A percentile compares a stretch with the other conserved stretches of the same genome.
Evolutionary conservation across 2,329 filamentous ascomycete genomes (phyloP).

Genomic region (Neopestalotiopsis sp.): DNA sequence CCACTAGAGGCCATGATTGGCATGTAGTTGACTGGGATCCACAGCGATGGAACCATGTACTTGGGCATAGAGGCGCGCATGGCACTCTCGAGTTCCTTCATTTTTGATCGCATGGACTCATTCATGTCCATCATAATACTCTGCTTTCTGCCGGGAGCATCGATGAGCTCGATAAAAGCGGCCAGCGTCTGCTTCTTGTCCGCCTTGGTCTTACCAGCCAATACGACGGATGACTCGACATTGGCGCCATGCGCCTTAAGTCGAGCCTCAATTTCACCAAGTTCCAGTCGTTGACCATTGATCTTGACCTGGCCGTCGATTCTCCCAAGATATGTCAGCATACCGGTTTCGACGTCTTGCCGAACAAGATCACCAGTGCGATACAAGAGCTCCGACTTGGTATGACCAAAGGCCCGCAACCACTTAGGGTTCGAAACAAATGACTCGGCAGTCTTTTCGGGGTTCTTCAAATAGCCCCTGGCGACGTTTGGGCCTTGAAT

Average conservation of each 20-base stretch:
- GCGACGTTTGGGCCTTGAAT: slow-evolving; percentile 23
- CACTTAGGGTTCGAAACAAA: slow-evolving; percentile 29
- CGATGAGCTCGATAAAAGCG: background rate
- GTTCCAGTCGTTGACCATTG: slow-evolving; percentile 46
- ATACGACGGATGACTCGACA: slow-evolving; percentile 14
- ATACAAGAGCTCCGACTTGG: slow-evolving; percentile 34
- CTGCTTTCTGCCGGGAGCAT: background rate
- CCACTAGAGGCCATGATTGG: slow-evolving; percentile 8
- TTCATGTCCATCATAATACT: slow-evolving; percentile 13
- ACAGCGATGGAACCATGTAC: slow-evolving; percentile 10
- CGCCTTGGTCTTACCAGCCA: slow-evolving; percentile 16
- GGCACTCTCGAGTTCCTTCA: background rate
- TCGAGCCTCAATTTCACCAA: slow-evolving; percentile 42
- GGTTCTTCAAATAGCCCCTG: slow-evolving; percentile 37
- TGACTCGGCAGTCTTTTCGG: slow-evolving; percentile 23
- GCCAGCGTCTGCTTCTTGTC: slow-evolving; percentile 10
- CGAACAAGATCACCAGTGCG: slow-evolving; percentile 42
- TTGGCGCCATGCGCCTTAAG: slow-evolving; percentile 6
- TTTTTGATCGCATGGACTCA: background rate
- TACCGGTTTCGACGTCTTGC: slow-evolving; percentile 35
- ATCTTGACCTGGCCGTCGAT: slow-evolving; percentile 47
- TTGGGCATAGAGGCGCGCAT: slow-evolving; percentile 3
- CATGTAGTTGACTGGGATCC: slow-evolving; percentile 6
- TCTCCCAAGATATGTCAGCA: slow-evolving; percentile 38
- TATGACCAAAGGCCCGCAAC: slow-evolving; percentile 1